These are phyloP conservation scores for Biscogniauxia sp. DNA, from an alignment of 2,329 filamentous ascomycete species.

Conservation along the genomic window DNA sequence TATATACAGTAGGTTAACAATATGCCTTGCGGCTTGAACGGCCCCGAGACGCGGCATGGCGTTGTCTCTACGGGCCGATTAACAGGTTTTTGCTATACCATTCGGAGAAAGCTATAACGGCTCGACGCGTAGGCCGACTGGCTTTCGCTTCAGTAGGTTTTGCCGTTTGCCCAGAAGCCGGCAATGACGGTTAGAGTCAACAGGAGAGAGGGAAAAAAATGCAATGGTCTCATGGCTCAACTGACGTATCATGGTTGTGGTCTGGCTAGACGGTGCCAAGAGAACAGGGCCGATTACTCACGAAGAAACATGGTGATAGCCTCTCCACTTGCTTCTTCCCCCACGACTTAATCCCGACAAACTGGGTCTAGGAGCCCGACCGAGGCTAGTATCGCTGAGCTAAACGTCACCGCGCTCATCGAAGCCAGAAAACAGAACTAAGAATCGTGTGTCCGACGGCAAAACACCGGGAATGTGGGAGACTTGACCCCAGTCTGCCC, in stretches of 20 bases:
- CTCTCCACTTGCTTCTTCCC: background rate
- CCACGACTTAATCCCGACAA: background rate
- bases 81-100: background rate
- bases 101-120: background rate
- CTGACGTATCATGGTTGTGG: background rate
- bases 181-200: background rate
- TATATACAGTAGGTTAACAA: background rate
- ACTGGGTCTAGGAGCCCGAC: background rate
- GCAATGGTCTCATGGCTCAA: background rate
- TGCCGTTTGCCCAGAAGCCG: background rate
- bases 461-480: background rate
- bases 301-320: background rate
- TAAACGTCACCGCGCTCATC: background rate
- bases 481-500: background rate
- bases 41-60: background rate
- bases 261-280: background rate
- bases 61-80: background rate
- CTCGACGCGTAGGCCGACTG: background rate
- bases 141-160: background rate
- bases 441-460: background rate
- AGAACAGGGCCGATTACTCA: slow-evolving; percentile 1
- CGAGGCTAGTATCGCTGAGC: background rate
- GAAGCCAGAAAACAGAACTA: background rate
- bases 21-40: background rate
- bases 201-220: background rate